A percentile compares a stretch with the other conserved stretches of the same genome.
Conservation (phyloP, 1,284 basidiomycete species). For the Mrakiaceae sp. region DNA sequence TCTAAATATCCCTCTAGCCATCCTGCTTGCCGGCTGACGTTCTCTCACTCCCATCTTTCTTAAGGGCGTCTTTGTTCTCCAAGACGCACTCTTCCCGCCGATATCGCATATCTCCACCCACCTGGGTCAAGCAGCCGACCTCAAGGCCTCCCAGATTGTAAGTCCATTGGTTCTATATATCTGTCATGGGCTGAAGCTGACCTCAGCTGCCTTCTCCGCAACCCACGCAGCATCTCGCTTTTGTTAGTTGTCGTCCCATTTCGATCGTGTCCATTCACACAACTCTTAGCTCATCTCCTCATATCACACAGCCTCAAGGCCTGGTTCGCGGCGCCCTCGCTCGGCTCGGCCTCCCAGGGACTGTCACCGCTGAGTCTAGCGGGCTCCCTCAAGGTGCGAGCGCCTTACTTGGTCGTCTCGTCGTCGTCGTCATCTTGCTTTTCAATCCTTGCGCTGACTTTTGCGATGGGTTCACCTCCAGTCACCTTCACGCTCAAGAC, state of each 20-base stretch:
- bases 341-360: constrained; percentile 61
- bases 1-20: constrained; percentile 35
- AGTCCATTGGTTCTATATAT: constrained; percentile 24
- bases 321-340: constrained; percentile 69
- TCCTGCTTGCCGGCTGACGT: neutral
- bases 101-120: constrained; percentile 65
- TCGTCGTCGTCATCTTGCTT: neutral
- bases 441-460: neutral
- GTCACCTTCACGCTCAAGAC: constrained; percentile 15
- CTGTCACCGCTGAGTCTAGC: constrained; percentile 62
- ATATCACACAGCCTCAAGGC: constrained; percentile 45
- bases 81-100: constrained; percentile 81
- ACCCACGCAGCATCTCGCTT: constrained; percentile 53
- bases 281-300: neutral
- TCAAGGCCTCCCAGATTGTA: constrained; percentile 60
- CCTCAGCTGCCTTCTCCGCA: neutral
- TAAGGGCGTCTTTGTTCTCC: constrained; percentile 84
- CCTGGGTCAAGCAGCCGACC: constrained; percentile 59
- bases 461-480: neutral
- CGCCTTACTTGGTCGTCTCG: neutral
- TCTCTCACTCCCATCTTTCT: neutral
- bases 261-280: neutral
- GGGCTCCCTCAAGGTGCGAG: constrained; percentile 71
- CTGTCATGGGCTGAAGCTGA: constrained; percentile 2
- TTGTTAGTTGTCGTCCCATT: constrained; percentile 28